Evolutionary conservation across 139 green algal genomes (phyloP).

Genomic region (Chlamydomonas asymmetrica): DNA sequence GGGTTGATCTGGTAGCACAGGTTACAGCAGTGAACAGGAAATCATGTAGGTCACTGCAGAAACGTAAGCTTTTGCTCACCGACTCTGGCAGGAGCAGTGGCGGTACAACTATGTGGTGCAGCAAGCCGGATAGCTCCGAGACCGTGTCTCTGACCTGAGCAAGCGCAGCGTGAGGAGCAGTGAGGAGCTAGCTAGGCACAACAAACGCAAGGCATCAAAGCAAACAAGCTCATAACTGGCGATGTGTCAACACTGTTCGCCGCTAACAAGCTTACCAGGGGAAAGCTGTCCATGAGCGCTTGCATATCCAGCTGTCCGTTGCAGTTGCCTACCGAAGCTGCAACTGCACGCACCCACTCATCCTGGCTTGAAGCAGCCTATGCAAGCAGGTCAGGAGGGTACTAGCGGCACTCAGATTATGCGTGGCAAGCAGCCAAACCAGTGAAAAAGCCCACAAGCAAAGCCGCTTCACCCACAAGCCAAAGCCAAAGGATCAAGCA

Average conservation of each 20-base stretch:
- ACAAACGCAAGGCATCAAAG: background rate
- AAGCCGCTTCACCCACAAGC: background rate
- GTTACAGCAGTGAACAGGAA: background rate
- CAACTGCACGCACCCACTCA: conserved; percentile 25
- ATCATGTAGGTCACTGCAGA: too few species aligned
- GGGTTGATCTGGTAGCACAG: background rate
- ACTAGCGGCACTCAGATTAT: too few species aligned
- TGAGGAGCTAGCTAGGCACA: background rate
- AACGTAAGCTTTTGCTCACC: too few species aligned
- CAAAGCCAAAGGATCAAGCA: background rate
- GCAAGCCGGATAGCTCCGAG: background rate
- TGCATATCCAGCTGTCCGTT: conserved; percentile 16
- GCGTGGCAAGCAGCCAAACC: background rate
- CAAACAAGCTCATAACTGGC: background rate
- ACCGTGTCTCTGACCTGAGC: conserved; percentile 17
- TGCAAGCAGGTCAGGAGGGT: too few species aligned
- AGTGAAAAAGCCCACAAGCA: background rate
- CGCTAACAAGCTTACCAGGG: background rate
- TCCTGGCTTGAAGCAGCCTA: conserved; percentile 18
- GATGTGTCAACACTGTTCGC: background rate
- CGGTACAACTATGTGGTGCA: background rate
- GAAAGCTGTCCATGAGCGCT: conserved; percentile 5
- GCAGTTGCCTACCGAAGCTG: conserved; percentile 20
- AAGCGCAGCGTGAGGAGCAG: background rate
- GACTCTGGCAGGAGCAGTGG: conserved; percentile 10